phyloP scores from a whole-genome alignment of 208 protist species.

The Trypanosoma cruzi region DNA sequence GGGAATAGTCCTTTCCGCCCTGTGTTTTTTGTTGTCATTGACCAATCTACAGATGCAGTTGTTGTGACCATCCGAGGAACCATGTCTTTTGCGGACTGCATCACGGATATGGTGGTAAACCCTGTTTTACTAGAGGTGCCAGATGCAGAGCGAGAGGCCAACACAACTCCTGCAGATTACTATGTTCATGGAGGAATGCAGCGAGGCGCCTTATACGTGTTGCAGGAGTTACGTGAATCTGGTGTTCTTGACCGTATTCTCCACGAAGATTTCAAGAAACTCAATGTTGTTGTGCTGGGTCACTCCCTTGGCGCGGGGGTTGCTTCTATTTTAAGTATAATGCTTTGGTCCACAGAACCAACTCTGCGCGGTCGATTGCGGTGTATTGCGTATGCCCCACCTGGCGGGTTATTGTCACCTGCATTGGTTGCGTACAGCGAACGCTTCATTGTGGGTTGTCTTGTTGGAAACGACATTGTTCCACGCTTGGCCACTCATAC shows the following conservation, averaged over 20 bases:
- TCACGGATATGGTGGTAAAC: conserved; percentile 76
- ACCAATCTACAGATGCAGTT: conserved; percentile 51
- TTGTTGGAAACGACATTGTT: conserved; percentile 83
- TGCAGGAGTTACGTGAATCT: conserved; percentile 45
- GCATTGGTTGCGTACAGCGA: conserved; percentile 70
- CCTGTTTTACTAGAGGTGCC: conserved; percentile 41
- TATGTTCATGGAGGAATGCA: conserved; percentile 88
- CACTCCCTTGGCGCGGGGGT: conserved; percentile 90
- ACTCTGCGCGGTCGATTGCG: conserved; percentile 58
- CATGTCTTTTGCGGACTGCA: conserved; percentile 82
- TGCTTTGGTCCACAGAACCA: conserved; percentile 53
- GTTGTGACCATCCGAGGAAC: conserved; percentile 88
- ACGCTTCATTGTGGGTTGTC: conserved; percentile 62
- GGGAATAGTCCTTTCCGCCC: conserved; percentile 68
- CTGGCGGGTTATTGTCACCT: conserved; percentile 69
- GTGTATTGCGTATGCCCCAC: conserved; percentile 82
- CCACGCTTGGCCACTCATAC: conserved; percentile 79
- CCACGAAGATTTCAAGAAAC: conserved; percentile 34
- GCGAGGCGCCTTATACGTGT: conserved; percentile 58
- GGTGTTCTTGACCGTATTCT: conserved; percentile 64
- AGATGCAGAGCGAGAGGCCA: not conserved
- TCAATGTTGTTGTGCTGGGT: conserved; percentile 70
- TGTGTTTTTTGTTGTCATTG: conserved; percentile 79
- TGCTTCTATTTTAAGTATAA: conserved; percentile 63
- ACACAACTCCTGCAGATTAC: conserved; percentile 44